phyloP scores from a whole-genome alignment of 768 basidiomycete genomes.

The Auricularia heimuer region DNA sequence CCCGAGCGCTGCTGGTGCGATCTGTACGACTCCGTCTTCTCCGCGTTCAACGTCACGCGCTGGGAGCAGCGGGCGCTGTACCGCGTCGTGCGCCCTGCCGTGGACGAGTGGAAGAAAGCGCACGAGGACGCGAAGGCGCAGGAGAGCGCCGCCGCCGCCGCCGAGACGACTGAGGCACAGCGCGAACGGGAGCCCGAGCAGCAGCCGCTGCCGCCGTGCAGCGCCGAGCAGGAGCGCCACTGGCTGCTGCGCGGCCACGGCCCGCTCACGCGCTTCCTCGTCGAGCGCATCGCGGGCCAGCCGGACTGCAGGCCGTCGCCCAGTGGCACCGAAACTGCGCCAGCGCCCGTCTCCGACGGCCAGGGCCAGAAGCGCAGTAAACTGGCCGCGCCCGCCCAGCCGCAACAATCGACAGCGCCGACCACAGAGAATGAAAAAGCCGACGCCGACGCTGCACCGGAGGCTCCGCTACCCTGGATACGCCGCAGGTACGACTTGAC shows the following conservation, averaged over 20 bases:
- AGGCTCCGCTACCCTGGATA: constrained; percentile 12
- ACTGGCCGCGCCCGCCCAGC: no score
- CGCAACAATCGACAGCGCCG: no score
- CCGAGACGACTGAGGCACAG: neutral
- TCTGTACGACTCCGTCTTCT: constrained; percentile 56
- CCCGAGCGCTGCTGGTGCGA: constrained; percentile 86
- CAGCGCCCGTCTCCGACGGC: neutral
- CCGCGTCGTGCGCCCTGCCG: neutral
- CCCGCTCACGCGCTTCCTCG: neutral
- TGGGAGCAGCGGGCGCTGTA: constrained; percentile 63
- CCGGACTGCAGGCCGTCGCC: neutral
- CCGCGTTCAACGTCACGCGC: constrained; percentile 62
- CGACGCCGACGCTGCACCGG: neutral
- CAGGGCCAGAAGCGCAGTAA: neutral
- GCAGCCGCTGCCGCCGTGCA: constrained; percentile 13
- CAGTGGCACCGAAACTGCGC: neutral
- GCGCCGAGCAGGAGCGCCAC: constrained; percentile 3
- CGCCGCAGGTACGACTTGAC: constrained; percentile 60
- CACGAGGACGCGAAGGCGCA: constrained; percentile 24
- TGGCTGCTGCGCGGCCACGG: constrained; percentile 8
- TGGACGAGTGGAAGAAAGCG: neutral
- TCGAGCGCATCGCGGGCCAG: neutral
- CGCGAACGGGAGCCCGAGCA: constrained; percentile 21
- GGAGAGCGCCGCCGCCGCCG: neutral
- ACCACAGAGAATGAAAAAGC: no score